These are phyloP conservation scores for Gossypium sturtianum DNA, from an alignment of 345 rosid genomes.

Conservation along the genomic window DNA sequence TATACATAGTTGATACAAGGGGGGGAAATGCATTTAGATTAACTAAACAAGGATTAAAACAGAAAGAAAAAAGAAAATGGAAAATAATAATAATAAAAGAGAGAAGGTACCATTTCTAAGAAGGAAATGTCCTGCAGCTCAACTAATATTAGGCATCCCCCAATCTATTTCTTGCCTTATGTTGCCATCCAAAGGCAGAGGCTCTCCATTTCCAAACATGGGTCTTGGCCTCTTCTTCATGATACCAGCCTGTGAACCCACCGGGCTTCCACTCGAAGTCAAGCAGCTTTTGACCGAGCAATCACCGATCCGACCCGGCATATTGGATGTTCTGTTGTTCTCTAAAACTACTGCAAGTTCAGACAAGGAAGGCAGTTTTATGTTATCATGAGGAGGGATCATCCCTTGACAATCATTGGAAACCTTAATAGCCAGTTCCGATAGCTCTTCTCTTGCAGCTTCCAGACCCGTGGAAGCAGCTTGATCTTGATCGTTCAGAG, in stretches of 20 bases:
- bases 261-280: slow-evolving; percentile 60
- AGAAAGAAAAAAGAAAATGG: not conserved
- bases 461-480: slow-evolving; percentile 64
- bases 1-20: slow-evolving; percentile 17
- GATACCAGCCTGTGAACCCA: slow-evolving; percentile 41
- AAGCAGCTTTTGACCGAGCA: slow-evolving; percentile 71
- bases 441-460: slow-evolving; percentile 78
- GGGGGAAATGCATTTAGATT: not conserved
- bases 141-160: slow-evolving; percentile 60
- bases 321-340: slow-evolving; percentile 30
- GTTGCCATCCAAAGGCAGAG: slow-evolving; percentile 39
- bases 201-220: slow-evolving; percentile 45
- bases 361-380: slow-evolving; percentile 42
- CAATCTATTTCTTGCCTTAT: slow-evolving; percentile 62
- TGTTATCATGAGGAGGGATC: slow-evolving; percentile 43
- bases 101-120: slow-evolving; percentile 19
- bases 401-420: slow-evolving; percentile 50
- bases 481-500: slow-evolving; percentile 71
- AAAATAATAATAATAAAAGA: slow-evolving; percentile 7
- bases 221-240: slow-evolving; percentile 63
- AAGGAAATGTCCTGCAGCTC: slow-evolving; percentile 23
- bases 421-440: slow-evolving; percentile 73
- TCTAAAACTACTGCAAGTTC: slow-evolving; percentile 64
- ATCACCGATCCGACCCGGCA: slow-evolving; percentile 46
- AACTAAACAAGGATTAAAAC: slow-evolving; percentile 6